Base-by-base conservation (phyloP, 2,329 filamentous ascomycete species). In the Alternaria hordeiaustralica region DNA sequence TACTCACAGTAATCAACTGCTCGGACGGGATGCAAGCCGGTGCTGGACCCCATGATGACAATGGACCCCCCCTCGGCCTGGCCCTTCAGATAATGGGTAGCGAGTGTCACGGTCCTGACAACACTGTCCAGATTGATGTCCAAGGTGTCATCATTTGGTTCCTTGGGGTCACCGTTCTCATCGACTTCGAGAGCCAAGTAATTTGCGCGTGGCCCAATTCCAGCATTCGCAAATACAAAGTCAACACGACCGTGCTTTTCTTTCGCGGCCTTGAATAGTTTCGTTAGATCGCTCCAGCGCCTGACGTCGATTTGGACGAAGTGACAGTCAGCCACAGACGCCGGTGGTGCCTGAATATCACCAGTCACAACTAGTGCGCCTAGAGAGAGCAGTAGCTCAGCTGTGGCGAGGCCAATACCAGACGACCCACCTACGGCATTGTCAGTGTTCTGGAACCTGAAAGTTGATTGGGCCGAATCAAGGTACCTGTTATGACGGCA, bases 361-460 rank as follows among this genome's bases (percentile, higher is more conserved):
- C 81, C 87, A 43, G 81, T 84, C 61, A 89, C 79, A 13, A 89
- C 87, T n/a, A 77, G 80, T 26, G 86, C 87, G 36, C 86, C 87
- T 1, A 84, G 73, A 2, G 82, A 79, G 3, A 88, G 79, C 18
- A 88, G 82, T 5, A 87, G 78, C 6, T 83, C 72, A 12, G 83
- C 81, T 3, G 87, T 87, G 44, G 85, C 85, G 21, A 87, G 81
- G 43, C 87, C 87, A 57, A 89, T 89, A 41, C 87, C 87, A 7
- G 86, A 87, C 1, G 85, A 86, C 61, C 85, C 84, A 59, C 87
- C 86, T 84, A 58, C 21, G 46, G 44, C 18, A 2, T 28, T 49
- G 41, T 56, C 30, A 61, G 55, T 50, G 7, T 25, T 28, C 8
- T 33, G 30, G 15, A 25, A 25, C 49, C 20, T 30, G 26, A 8